Base-by-base conservation (phyloP, 176 grass and related monocot species). In the Aegilops tauschii region DNA sequence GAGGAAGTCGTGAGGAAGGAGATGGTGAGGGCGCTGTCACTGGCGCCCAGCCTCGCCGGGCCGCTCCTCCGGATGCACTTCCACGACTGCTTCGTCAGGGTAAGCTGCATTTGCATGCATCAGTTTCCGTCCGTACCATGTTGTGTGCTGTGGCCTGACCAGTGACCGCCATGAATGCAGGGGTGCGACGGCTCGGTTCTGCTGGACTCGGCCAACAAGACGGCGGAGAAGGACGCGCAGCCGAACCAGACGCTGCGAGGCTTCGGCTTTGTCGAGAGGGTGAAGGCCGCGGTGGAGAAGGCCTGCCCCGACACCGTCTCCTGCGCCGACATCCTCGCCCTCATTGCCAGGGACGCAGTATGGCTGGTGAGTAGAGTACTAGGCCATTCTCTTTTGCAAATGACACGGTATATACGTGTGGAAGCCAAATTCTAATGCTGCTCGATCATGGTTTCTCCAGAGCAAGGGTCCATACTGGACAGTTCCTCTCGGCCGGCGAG, bases 1-100 rank as follows among this genome's bases (percentile, higher is more conserved):
- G 92, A 94, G 82, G 63, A 25, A 0, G 80, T 94, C 27, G 87
- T 94, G 9, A 39, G 90, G 12, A 73, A 74, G 63, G 92, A 94
- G 90, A 89, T 92, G 86, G 47, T 82, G 20, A 49, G 81, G 37
- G 80, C 90, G 66, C 73, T 97, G 63, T 70, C 79, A 18, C 68
- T 66, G 6, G 90, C 87, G 52, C 95, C 92, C 2, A 97, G 93
- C 90, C 95, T 97, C 62, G 93, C 93, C 36, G 95, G 81, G 1
- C 92, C 95, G 30, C 83, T 97, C 29, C 88, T 97, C 70, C 67
- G 95, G 62, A 91, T 97, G 87, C 90, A 94, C 64, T 97, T 97
- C 80, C 95, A 97, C 80, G 95, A 97, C 80, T 97, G 95, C 82
- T 97, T 97, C 91, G 90, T 97, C 86, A 87, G 89, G 82, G 94